phyloP scores from a whole-genome alignment of 1,284 basidiomycete species.

The Ceratorhiza oryzae-sativae region DNA sequence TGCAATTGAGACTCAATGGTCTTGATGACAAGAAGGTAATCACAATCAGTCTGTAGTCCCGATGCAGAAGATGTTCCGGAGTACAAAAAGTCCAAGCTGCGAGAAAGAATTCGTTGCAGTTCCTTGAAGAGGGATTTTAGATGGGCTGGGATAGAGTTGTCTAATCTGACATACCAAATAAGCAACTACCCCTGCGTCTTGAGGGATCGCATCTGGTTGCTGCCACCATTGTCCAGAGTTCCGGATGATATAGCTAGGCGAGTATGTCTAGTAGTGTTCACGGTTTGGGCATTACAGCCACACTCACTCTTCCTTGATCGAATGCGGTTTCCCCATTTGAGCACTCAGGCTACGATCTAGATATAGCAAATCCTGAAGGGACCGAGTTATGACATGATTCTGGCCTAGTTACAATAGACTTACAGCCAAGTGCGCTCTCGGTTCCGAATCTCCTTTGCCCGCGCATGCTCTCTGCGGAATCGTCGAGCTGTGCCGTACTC shows the following conservation, averaged over 20 bases:
- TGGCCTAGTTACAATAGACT: conserved; percentile 4
- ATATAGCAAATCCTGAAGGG: conserved; percentile 73
- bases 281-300: conserved; percentile 48
- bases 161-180: conserved; percentile 61
- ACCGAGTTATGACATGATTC: neutral
- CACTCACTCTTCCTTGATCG: conserved; percentile 84
- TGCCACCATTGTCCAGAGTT: conserved; percentile 77
- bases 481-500: conserved; percentile 69
- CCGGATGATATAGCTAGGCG: conserved; percentile 80
- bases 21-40: conserved; percentile 84
- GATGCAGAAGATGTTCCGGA: conserved; percentile 82
- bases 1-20: conserved; percentile 83
- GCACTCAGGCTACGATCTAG: conserved; percentile 90
- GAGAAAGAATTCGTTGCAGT: conserved; percentile 84
- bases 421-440: conserved; percentile 91
- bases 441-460: conserved; percentile 87
- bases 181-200: conserved; percentile 70
- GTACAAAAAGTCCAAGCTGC: conserved; percentile 90
- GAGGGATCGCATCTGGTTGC: conserved; percentile 64
- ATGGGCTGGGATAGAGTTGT: conserved; percentile 42
- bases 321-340: conserved; percentile 91
- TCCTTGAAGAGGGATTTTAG: conserved; percentile 61
- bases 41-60: conserved; percentile 85
- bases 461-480: conserved; percentile 75
- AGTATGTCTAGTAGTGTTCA: conserved; percentile 9